Evolutionary conservation across 1,284 basidiomycete species (phyloP), one percentile per base, ranked within the genome.

Genomic region (Leccinum colubrinum): DNA sequence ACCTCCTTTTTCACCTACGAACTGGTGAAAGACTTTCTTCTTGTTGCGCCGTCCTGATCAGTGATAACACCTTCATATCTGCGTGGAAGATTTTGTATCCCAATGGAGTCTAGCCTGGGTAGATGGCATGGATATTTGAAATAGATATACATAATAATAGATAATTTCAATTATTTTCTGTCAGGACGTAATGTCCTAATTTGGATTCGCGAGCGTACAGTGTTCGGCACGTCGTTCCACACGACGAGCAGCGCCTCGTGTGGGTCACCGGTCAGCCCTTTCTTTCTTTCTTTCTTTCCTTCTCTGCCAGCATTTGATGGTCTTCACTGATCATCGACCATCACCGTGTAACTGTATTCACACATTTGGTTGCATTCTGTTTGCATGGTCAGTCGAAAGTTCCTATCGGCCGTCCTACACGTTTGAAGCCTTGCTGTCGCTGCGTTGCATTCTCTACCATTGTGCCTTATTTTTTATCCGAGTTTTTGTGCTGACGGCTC

Each of bases 1-100:
- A 95, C 91, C 37, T 91, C 89, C 39, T 92, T 92, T 72, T 91
- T 90, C 77, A 87, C 83, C 20, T 92, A 92, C 74, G 90, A 92
- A 76, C 71, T 90, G 67, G 89, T 89, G 67, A 81, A 68, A 20
- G 73, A 74, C 6, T 43, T 66, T 22, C 66, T 50, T 50, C 8
- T 77, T 22, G 25, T 76, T 58, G 60, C 59, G 51, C 54, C 65
- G 6, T 64, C 53, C 64, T 56, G 57, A 57, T 30, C 27, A 35
- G 30, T 35, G 30, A 53, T 53, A 51, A 15, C 50, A 4, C 20
- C 11, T 48, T 48, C 25, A 50, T 20, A 22, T 46, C 51, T 52
- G 25, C 14, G 33, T 58, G 48, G 35, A 22, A 27, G 58, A 39
- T 22, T 55, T 39, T 43, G 37, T 46, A 4, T 17, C 25, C 30